Conservation (phyloP, 1,284 basidiomycete species). For the Puccinia hordei region DNA sequence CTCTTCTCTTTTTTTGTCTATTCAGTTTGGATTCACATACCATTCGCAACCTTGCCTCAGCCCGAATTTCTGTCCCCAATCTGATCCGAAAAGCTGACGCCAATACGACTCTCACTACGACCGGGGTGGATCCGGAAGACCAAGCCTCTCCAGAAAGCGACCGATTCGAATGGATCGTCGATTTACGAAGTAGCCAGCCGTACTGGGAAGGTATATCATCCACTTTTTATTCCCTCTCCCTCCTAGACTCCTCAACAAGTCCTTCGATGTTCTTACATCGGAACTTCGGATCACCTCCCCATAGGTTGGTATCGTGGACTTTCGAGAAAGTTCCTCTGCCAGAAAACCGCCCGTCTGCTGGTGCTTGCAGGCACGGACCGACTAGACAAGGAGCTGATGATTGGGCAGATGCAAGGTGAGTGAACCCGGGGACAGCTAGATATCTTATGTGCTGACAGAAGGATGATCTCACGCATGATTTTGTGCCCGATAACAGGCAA, state of each 20-base stretch:
- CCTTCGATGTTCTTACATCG: background rate
- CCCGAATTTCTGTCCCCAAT: conserved; percentile 79
- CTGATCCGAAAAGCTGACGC: conserved; percentile 63
- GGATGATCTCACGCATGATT: conserved; percentile 11
- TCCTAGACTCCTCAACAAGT: background rate
- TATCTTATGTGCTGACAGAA: background rate
- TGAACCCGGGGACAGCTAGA: background rate
- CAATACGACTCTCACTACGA: conserved; percentile 50
- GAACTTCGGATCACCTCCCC: background rate
- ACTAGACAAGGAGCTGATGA: conserved; percentile 89
- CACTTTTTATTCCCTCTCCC: background rate
- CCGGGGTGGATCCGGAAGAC: conserved; percentile 53
- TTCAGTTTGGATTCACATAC: conserved; percentile 72
- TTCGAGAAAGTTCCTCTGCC: conserved; percentile 73
- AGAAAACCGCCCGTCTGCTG: conserved; percentile 77
- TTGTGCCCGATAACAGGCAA: conserved; percentile 69
- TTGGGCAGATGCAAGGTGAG: conserved; percentile 78
- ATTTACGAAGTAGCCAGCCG: conserved; percentile 78
- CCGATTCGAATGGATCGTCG: conserved; percentile 72
- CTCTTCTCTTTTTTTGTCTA: background rate
- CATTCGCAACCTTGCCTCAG: conserved; percentile 76
- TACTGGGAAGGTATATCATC: conserved; percentile 68
- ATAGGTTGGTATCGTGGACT: conserved; percentile 87
- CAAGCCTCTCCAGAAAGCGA: background rate
- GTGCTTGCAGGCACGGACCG: conserved; percentile 89